Evolutionary conservation across 768 basidiomycete genomes (phyloP).

Genomic region (Pleurotus eryngii): DNA sequence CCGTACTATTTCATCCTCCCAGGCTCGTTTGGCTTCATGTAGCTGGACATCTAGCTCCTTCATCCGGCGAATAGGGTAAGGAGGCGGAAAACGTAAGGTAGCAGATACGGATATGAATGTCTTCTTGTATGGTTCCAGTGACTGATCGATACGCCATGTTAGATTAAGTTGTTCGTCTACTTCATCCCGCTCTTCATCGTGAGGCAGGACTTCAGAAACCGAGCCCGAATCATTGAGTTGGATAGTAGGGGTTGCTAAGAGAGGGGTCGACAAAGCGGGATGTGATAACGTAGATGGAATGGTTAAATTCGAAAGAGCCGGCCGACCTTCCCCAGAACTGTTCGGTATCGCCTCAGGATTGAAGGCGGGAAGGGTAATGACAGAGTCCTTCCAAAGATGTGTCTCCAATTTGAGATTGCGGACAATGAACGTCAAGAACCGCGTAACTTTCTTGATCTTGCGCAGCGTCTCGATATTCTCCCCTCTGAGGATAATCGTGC

Average conservation of each 20-base stretch:
- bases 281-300: constrained; percentile 21
- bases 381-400: constrained; percentile 88
- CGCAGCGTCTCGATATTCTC: constrained; percentile 77
- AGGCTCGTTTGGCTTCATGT: constrained; percentile 62
- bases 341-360: constrained; percentile 63
- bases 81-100: constrained; percentile 88
- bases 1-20: constrained; percentile 85
- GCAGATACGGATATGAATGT: constrained; percentile 95
- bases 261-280: constrained; percentile 27
- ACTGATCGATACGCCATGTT: constrained; percentile 74
- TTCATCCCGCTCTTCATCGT: constrained; percentile 58
- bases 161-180: constrained; percentile 69
- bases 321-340: constrained; percentile 10
- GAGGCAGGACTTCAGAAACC: constrained; percentile 20
- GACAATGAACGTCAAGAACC: constrained; percentile 89
- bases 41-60: constrained; percentile 82
- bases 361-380: constrained; percentile 70
- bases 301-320: constrained; percentile 7
- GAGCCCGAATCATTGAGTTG: constrained; percentile 2
- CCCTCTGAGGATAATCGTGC: constrained; percentile 89
- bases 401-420: constrained; percentile 93
- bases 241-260: constrained; percentile 22
- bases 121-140: constrained; percentile 77
- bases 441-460: constrained; percentile 87
- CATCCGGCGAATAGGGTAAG: constrained; percentile 85